These are phyloP conservation scores for Syncephalastrum racemosum DNA, from an alignment of 371 early-diverging fungal species.

Conservation along the genomic window DNA sequence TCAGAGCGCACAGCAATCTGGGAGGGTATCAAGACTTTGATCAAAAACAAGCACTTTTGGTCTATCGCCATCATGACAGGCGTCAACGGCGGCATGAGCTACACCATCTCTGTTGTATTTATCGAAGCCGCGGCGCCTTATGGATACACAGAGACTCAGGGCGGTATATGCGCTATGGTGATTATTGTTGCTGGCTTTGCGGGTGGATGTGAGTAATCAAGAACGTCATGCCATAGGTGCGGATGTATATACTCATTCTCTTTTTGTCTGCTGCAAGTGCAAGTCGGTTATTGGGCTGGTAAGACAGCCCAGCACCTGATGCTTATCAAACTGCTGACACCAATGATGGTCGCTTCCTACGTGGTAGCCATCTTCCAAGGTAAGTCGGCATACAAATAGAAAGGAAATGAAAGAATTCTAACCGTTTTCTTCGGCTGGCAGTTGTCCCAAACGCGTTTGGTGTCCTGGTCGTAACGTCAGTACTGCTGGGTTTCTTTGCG, in stretches of 20 bases:
- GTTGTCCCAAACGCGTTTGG: slow-evolving; percentile 34
- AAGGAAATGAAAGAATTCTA: not conserved
- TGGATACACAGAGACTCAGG: slow-evolving; percentile 55
- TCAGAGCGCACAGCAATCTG: slow-evolving; percentile 20
- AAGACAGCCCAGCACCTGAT: slow-evolving; percentile 51
- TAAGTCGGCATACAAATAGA: slow-evolving; percentile 8
- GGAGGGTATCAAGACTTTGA: slow-evolving; percentile 16
- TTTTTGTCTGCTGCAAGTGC: slow-evolving; percentile 44
- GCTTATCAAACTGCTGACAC: slow-evolving; percentile 43
- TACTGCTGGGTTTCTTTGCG: slow-evolving; percentile 46
- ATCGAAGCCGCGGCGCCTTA: slow-evolving; percentile 49
- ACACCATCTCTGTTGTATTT: slow-evolving; percentile 33
- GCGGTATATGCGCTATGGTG: slow-evolving; percentile 39
- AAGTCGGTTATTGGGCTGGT: slow-evolving; percentile 30
- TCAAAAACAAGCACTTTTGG: slow-evolving; percentile 24
- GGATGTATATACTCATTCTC: not conserved
- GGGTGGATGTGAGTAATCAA: slow-evolving; percentile 33
- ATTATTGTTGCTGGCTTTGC: slow-evolving; percentile 39
- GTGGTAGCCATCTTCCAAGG: slow-evolving; percentile 46
- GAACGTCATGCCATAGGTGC: not conserved
- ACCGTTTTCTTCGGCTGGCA: slow-evolving; percentile 23
- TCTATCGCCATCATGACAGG: slow-evolving; percentile 18
- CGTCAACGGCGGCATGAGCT: slow-evolving; percentile 27
- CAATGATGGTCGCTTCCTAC: slow-evolving; percentile 48
- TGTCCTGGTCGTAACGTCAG: slow-evolving; percentile 44